Evolutionary conservation across 2,329 filamentous ascomycete species (phyloP), one percentile per base, ranked within the genome.

Genomic region (Huntiella omanensis): DNA sequence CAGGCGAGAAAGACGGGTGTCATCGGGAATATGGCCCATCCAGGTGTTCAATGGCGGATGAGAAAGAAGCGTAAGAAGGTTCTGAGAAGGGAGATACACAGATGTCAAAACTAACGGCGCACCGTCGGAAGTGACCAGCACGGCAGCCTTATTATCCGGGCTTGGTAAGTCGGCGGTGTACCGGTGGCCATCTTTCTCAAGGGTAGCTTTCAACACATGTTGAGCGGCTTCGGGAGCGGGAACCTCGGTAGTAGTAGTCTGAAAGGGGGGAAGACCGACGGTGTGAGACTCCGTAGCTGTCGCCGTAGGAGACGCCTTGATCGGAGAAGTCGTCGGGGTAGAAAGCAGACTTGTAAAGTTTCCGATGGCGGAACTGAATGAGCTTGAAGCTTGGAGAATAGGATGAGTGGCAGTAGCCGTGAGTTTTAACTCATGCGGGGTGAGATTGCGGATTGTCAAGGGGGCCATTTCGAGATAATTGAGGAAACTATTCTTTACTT

Each of bases 11-110:
- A 96, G 67, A 1, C 84, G 77, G 44, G 75, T 80, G 15, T 76
- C 70, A 55, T 87, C 74, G 50, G 71, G 67, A 37, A 96, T 69
- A 51, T 77, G 70, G 48, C 68, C 62, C 87, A 96, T 96, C 91
- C 91, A 94, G 45, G 68, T 63, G 51, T 75, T 59, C 43, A 87
- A 71, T 46, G 75, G 70, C 12, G 78, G 71, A 4, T 77, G 85
- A 51, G 77, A 83, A 62, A 80, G 77, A 50, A 96, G 66, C 36
- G 74, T 62, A 7, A 80, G 62, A 55, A 71, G 66, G 5, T 38
- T 42, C 3, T 37, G 34, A 5, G 65, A 56, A 4, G 68, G 68
- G 7, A 80, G 62, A 63, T 78, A 84, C 48, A 87, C 67, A 33
- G 71, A 75, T 0, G 80, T 83, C 53, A 82, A 71, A 48, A 71